A percentile compares a stretch with the other conserved stretches of the same genome.
phyloP scores from a whole-genome alignment of 768 basidiomycete genomes.

The Boletus sp. region DNA sequence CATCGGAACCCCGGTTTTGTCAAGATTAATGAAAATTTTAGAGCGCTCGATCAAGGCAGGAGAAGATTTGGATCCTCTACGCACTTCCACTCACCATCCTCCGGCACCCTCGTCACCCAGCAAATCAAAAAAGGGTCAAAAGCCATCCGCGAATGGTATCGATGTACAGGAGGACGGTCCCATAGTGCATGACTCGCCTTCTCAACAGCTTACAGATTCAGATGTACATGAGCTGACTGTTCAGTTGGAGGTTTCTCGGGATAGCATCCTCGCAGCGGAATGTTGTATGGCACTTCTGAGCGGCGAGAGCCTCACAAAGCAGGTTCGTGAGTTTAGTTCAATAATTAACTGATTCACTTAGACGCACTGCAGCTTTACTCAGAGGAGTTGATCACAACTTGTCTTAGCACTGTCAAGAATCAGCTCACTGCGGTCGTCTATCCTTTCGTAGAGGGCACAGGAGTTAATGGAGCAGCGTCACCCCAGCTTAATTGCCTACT shows the following conservation, averaged over 20 bases:
- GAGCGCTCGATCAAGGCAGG: slow-evolving; percentile 77
- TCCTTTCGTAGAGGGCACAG: slow-evolving; percentile 78
- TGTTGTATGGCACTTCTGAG: slow-evolving; percentile 77
- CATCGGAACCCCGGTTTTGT: slow-evolving; percentile 60
- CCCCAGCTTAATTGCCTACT: slow-evolving; percentile 53
- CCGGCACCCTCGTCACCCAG: slow-evolving; percentile 36
- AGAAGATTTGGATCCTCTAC: slow-evolving; percentile 75
- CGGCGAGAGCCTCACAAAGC: slow-evolving; percentile 80
- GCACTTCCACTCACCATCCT: slow-evolving; percentile 25
- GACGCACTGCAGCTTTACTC: slow-evolving; percentile 69
- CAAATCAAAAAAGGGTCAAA: slow-evolving; percentile 49
- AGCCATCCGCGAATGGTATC: slow-evolving; percentile 15
- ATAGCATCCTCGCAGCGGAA: slow-evolving; percentile 81
- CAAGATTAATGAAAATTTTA: slow-evolving; percentile 70
- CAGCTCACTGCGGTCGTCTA: slow-evolving; percentile 78
- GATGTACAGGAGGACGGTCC: not conserved
- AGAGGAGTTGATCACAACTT: slow-evolving; percentile 84
- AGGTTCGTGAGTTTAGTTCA: slow-evolving; percentile 48
- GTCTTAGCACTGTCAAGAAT: slow-evolving; percentile 75
- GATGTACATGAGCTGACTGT: slow-evolving; percentile 52
- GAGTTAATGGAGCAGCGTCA: slow-evolving; percentile 39
- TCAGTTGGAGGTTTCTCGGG: slow-evolving; percentile 59
- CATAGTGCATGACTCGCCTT: slow-evolving; percentile 5
- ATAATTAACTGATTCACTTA: not conserved
- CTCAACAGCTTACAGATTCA: slow-evolving; percentile 39